Evolutionary conservation across 108 stramenopile genomes (phyloP).

Genomic region (Nitzschia sp.): DNA sequence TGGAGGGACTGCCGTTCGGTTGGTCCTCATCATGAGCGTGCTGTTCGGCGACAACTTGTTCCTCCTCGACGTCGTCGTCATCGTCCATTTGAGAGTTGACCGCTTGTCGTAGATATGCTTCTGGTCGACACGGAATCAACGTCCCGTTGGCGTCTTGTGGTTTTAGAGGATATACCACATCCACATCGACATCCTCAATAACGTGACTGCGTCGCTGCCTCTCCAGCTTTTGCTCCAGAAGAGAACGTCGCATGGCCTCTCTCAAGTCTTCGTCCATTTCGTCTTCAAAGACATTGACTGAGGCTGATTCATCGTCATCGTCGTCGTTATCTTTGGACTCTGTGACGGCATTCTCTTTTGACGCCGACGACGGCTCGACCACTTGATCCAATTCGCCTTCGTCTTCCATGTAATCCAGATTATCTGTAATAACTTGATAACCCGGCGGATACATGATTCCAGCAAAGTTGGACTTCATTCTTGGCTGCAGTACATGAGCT

Average conservation of each 20-base stretch:
- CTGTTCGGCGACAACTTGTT: neutral
- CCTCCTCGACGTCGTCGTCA: conserved; percentile 16
- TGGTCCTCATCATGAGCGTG: conserved; percentile 1
- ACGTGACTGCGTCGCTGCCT: conserved; percentile 5
- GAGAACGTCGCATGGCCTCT: conserved; percentile 48
- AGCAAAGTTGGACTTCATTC: conserved; percentile 51
- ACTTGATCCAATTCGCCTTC: conserved; percentile 58
- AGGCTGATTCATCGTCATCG: conserved; percentile 11
- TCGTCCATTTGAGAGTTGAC: conserved; percentile 16
- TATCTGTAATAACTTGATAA: conserved; percentile 58
- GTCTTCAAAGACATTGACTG: conserved; percentile 12
- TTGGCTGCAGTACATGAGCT: conserved; percentile 32
- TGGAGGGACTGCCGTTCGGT: neutral
- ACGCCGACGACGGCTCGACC: neutral
- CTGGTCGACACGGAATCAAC: conserved; percentile 46
- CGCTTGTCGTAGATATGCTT: conserved; percentile 39
- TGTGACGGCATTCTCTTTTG: neutral
- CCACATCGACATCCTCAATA: conserved; percentile 25
- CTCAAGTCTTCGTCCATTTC: conserved; percentile 39
- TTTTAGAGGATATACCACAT: conserved; percentile 12
- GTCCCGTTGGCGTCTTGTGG: neutral
- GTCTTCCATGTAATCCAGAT: conserved; percentile 68
- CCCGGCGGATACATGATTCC: conserved; percentile 69
- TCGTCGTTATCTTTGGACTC: too few relatives aligned
- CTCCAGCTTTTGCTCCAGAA: conserved; percentile 28